Evolutionary conservation across 1,139 yeast genomes (phyloP), one percentile per base, ranked within the genome.

Genomic region (Hansenula lynferdii): DNA sequence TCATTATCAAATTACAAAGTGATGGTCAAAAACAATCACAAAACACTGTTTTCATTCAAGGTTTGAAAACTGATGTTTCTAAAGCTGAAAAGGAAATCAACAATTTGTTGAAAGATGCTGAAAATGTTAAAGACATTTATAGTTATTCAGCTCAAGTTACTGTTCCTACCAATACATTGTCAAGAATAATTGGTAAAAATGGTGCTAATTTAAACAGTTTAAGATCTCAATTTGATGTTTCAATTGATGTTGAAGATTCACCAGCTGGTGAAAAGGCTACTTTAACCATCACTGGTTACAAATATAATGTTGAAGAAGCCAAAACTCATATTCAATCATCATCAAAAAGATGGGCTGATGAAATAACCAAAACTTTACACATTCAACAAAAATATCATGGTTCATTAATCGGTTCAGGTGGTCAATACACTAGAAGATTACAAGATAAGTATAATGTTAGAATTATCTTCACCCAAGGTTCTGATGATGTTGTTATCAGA

Each of bases 371-470:
- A 37, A 77, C 78, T 46, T 56, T 92, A 44, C 71, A 72, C 41
- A 77, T 90, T 43, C 96, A 95, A 47, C 72, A 68, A 48, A 84
- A 83, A 57, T 85, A 70, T 65, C 96, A 90, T 61, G 75, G 92
- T 48, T 74, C 82, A 49, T 67, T 94, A 61, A 85, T 87, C 62
- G 99, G 98, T 38, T 75, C 86, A 24, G 79, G 77, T 50, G 96
- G 96, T 56, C 67, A 76, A 43, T 84, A 85, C 60, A 87, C 87
- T 48, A 81, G 80, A 58, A 82, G 96, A 60, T 74, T 92, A 57
- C 95, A 85, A 62, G 94, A 86, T 44, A 87, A 89, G 62, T 92
- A 94, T 67, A 77, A 75, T 48, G 97, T 92, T 32, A 72, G 71
- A 50, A 84, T 94, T 52, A 72, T 77, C 55, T 89, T 92, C 70